These are phyloP conservation scores for Candida tammaniensis DNA, from an alignment of 805 yeast genomes.

Conservation along the genomic window DNA sequence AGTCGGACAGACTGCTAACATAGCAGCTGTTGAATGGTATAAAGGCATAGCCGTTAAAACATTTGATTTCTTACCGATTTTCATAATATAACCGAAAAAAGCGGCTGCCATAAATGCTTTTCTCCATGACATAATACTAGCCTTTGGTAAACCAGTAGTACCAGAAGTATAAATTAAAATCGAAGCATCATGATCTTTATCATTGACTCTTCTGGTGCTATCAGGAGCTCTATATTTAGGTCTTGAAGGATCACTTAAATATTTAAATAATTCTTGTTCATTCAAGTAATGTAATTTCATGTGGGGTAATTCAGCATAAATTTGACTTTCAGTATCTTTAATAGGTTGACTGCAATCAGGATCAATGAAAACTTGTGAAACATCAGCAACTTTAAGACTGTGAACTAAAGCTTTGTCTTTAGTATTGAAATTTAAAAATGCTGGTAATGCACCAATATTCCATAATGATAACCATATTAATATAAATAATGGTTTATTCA, in stretches of 20 bases:
- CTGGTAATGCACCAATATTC: constrained; percentile 89
- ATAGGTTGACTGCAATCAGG: constrained; percentile 60
- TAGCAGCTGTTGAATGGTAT: constrained; percentile 91
- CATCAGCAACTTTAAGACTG: constrained; percentile 68
- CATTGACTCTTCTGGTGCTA: constrained; percentile 54
- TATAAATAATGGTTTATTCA: constrained; percentile 80
- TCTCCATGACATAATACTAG: constrained; percentile 91
- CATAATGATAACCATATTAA: constrained; percentile 82
- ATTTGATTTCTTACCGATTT: constrained; percentile 50
- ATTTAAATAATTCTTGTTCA: constrained; percentile 47
- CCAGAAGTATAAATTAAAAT: constrained; percentile 88
- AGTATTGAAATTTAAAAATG: constrained; percentile 80
- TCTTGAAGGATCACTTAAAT: constrained; percentile 36
- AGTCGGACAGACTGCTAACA: constrained; percentile 76
- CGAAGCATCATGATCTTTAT: constrained; percentile 60
- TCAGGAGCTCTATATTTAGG: constrained; percentile 56
- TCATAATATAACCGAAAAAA: constrained; percentile 67
- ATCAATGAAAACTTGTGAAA: constrained; percentile 68
- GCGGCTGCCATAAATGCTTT: constrained; percentile 71
- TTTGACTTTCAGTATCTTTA: constrained; percentile 42
- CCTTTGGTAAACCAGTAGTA: constrained; percentile 91
- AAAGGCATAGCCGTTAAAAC: constrained; percentile 93
- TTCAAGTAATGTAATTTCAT: constrained; percentile 47
- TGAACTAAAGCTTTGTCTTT: constrained; percentile 73
- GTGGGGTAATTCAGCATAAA: constrained; percentile 35